These are phyloP conservation scores for Jacaranda mimosifolia DNA, from an alignment of 257 asterid species.

Conservation along the genomic window DNA sequence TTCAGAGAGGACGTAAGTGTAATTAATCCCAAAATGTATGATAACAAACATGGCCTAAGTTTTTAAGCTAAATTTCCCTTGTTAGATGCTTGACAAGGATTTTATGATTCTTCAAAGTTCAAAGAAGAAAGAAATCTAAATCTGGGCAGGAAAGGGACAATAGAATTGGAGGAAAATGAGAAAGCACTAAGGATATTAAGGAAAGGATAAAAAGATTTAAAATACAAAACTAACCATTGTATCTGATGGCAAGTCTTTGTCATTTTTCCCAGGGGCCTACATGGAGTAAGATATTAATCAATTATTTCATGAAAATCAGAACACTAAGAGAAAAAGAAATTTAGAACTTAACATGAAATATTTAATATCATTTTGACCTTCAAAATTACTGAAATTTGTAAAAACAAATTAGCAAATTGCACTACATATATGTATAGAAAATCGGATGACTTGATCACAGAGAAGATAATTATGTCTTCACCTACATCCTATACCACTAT, in stretches of 20 bases:
- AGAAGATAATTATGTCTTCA: background rate
- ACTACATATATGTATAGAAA: conserved; percentile 9
- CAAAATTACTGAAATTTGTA: conserved; percentile 20
- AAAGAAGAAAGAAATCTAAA: conserved; percentile 1
- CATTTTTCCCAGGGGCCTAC: conserved; percentile 97
- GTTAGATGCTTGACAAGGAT: background rate
- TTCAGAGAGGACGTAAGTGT: too few relatives aligned
- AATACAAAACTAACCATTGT: conserved; percentile 68
- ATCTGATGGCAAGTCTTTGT: conserved; percentile 90
- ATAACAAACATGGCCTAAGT: background rate
- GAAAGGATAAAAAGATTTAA: conserved; percentile 17
- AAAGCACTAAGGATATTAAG: background rate
- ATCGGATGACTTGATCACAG: background rate
- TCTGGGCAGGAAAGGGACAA: background rate
- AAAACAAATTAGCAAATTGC: conserved; percentile 18
- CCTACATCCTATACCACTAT: conserved; percentile 13
- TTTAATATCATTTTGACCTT: conserved; percentile 16
- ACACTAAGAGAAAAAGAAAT: background rate
- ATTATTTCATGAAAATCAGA: conserved; percentile 26
- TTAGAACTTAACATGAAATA: background rate
- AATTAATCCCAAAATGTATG: too few relatives aligned
- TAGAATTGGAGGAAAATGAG: background rate
- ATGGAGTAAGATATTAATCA: conserved; percentile 39
- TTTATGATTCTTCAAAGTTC: background rate
- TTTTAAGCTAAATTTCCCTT: background rate